phyloP scores from a whole-genome alignment of 495 filamentous ascomycete genomes.

The Aspergillus conjunctus region DNA sequence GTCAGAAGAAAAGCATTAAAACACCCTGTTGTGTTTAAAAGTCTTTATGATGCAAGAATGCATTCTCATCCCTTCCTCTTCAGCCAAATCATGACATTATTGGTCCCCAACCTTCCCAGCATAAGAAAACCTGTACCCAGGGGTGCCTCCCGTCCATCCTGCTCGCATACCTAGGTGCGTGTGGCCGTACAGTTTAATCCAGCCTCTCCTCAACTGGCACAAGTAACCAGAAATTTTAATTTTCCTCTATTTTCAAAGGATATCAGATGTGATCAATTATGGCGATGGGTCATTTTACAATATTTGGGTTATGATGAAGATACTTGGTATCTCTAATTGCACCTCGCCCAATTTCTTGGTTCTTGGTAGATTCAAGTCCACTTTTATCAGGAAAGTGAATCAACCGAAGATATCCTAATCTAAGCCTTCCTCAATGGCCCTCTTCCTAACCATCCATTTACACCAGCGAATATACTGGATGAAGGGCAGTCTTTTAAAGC shows the following conservation, averaged over 20 bases:
- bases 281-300: slow-evolving; percentile 7
- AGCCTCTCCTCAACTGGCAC: not conserved
- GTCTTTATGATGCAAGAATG: too few species aligned
- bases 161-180: too few species aligned
- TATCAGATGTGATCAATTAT: slow-evolving; percentile 9
- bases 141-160: not conserved
- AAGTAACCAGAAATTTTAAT: not conserved
- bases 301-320: not conserved
- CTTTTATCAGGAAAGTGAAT: not conserved
- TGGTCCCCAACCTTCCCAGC: too few species aligned
- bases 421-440: not conserved
- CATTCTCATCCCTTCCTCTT: not conserved
- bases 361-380: not conserved
- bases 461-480: too few species aligned
- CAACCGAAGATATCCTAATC: too few species aligned
- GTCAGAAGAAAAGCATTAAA: not conserved
- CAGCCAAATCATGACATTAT: too few species aligned
- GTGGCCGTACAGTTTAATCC: not conserved
- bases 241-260: not conserved
- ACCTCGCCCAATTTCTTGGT: not conserved
- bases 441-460: not conserved
- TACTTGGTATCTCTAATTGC: not conserved
- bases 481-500: too few species aligned
- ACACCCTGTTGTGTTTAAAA: not conserved
- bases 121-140: too few species aligned